These are phyloP conservation scores for Globisporangium radiosum DNA, from an alignment of 352 stramenopile genomes.

Conservation along the genomic window DNA sequence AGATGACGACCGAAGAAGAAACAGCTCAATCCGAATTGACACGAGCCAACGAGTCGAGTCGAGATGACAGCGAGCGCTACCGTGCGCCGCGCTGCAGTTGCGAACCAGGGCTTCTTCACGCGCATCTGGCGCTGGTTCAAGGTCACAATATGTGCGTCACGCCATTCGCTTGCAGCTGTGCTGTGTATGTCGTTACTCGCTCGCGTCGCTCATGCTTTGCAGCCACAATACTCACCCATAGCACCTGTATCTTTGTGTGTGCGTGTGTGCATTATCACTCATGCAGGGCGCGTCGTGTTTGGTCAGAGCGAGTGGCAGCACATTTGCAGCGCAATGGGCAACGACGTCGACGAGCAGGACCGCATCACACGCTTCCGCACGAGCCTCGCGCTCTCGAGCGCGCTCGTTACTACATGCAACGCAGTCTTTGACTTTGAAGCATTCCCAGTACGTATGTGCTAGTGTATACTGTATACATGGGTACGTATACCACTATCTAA, in stretches of 20 bases:
- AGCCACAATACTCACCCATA: not conserved
- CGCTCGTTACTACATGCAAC: conserved; percentile 65
- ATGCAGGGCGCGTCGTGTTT: conserved; percentile 46
- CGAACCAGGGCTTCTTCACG: conserved; percentile 45
- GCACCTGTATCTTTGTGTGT: not conserved
- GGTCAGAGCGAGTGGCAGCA: conserved; percentile 69
- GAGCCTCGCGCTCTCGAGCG: conserved; percentile 46
- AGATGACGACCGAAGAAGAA: conserved; percentile 1
- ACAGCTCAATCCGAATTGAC: no score
- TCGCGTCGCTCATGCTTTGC: not conserved
- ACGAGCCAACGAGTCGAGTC: no score
- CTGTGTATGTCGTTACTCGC: conserved; percentile 4
- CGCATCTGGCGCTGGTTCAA: conserved; percentile 71
- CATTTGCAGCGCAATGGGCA: conserved; percentile 39
- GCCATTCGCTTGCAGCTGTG: conserved; percentile 24
- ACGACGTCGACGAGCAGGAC: conserved; percentile 43
- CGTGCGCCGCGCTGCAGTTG: conserved; percentile 52
- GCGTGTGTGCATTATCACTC: not conserved
- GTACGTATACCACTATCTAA: no score
- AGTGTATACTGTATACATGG: not conserved
- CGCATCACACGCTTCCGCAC: conserved; percentile 73
- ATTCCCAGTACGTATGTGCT: conserved; percentile 35
- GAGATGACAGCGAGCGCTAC: conserved; percentile 45
- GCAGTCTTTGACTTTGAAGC: conserved; percentile 73
- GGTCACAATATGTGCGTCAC: conserved; percentile 21